These are phyloP conservation scores for Arabidopsis hybrid DNA, from an alignment of 441 rosid species.

Conservation along the genomic window DNA sequence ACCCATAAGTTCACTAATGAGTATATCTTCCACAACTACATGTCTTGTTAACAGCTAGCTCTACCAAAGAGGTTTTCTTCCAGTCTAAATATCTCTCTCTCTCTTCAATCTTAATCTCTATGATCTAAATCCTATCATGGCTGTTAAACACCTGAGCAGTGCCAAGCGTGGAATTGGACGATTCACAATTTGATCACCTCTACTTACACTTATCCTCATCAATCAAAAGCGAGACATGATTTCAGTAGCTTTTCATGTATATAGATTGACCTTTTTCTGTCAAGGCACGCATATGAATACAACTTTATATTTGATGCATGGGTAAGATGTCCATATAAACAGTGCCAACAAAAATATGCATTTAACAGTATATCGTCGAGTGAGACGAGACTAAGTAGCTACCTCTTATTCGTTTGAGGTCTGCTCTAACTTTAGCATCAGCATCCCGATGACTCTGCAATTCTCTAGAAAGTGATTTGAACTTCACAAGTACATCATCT, in stretches of 20 bases:
- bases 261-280: conserved; percentile 21
- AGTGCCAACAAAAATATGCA: conserved; percentile 16
- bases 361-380: conserved; percentile 8
- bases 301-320: not conserved
- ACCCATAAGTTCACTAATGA: conserved; percentile 1
- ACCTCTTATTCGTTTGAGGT: conserved; percentile 80
- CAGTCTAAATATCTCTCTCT: not conserved
- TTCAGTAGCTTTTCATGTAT: conserved; percentile 35
- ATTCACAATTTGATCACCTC: conserved; percentile 22
- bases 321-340: conserved; percentile 4
- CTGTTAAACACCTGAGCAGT: conserved; percentile 20
- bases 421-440: conserved; percentile 76
- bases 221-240: conserved; percentile 21
- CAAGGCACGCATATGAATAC: conserved; percentile 17
- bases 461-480: conserved; percentile 65
- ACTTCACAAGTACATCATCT: conserved; percentile 76
- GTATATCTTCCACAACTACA: conserved; percentile 9
- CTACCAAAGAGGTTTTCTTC: conserved; percentile 13
- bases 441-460: conserved; percentile 66
- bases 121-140: conserved; percentile 21
- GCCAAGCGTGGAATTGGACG: conserved; percentile 9
- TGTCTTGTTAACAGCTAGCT: conserved; percentile 12
- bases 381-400: conserved; percentile 38
- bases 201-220: conserved; percentile 20
- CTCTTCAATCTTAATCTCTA: conserved; percentile 9